Evolutionary conservation across 495 filamentous ascomycete genomes (phyloP), one percentile per base, ranked within the genome.

Genomic region (Monascus purpureus): DNA sequence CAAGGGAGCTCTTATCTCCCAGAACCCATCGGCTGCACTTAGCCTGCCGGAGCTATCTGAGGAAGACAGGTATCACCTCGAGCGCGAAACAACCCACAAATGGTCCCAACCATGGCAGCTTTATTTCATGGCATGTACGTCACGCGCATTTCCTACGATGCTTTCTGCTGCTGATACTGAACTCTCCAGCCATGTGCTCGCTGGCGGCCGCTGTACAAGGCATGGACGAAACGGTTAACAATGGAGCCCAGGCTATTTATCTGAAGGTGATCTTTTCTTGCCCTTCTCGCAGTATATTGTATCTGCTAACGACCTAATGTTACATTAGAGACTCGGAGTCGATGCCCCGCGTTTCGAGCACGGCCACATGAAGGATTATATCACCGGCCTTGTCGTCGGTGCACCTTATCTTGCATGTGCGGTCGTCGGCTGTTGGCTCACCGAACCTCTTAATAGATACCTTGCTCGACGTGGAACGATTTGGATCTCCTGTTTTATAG

Each of bases 171-270:
- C 46, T 14, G 50, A 45, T 48, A 40, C 50, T 48, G 43, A 55
- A 22, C 30, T 19, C 14, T 16, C 5, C n/a, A 51, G 55, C 48
- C 17, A 49, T 66, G 53, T 67, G 59, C 35, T 63, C 61, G 1
- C 37, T 67, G 1, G 63, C 57, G 8, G 70, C 72, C 6, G 68
- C 64, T 20, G 66, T 71, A 3, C 73, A 78, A 44, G 70, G 70
- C 4, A 72, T 73, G 76, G 75, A 83, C 40, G 78, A 88, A 47
- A 83, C 80, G 0, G 80, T 81, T 37, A 77, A 82, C 43, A 86
- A 84, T 39, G 82, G 79, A 27, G 81, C 79, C 2, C 77, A 83
- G 38, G 58, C 73, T 2, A 77, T 80, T 43, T 83, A 79, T 42
- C 55, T 66, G 16, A 49, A 44, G 7, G 53, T 58, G 37, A 29